Evolutionary conservation across 192 early-diverging fungal species (phyloP), one percentile per base, ranked within the genome.

Genomic region (Coemansia javaensis): DNA sequence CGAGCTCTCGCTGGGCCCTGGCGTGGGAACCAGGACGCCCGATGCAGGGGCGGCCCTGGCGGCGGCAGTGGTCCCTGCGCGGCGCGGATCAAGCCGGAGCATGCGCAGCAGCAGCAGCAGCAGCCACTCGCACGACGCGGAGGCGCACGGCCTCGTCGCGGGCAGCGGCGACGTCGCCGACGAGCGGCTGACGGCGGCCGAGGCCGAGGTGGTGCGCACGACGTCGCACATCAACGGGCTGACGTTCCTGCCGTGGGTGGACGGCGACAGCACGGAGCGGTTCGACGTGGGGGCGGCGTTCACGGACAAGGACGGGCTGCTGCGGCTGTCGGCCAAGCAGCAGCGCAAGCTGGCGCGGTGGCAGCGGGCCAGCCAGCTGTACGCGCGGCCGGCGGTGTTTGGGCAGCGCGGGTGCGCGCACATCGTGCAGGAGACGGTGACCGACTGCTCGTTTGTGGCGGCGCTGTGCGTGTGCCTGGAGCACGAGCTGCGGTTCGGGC

Each of bases 361-460:
- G 93, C 87, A 82, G 56, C 81, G 93, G 10, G 86, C 89, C 7
- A 75, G 76, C 12, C 78, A 89, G 47, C 69, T 91, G 12, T 85
- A 85, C 81, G 56, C 59, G 20, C 59, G 67, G 12, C 88, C 88
- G 0, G 68, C 57, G 32, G 80, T 97, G 58, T 83, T 94, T 47
- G 63, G 67, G 16, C 47, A 79, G 22, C 75, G 84, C 24, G 88
- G 88, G 7, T 81, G 83, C 56, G 63, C 61, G 2, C 82, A 76
- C 44, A 86, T 87, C 31, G 71, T 85, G 36, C 81, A 93, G 77
- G 91, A 96, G 57, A 82, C 90, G 13, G 93, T 96, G 1, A 91
- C 88, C 3, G 93, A 97, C 71, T 97, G 93, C 62, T 94, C 91
- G 10, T 93, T 97, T 68, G 93, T 97, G 5, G 90, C 93, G 5